Base-by-base conservation (phyloP, 805 yeast genomes). In the Scheffersomyces coipomensis region DNA sequence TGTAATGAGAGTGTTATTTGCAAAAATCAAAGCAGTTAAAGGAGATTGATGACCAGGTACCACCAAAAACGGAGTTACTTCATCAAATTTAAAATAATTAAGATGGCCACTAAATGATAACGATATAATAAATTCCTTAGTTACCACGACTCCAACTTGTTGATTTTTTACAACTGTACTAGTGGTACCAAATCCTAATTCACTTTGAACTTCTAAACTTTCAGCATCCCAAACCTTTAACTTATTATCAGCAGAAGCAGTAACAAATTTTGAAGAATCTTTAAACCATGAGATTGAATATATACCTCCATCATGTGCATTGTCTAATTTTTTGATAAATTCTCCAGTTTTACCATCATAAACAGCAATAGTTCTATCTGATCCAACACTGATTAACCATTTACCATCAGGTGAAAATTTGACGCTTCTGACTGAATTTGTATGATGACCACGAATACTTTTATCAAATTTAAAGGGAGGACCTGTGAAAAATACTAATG, bases 341-440 rank as follows among this genome's bases (percentile, higher is more conserved):
- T 86, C 96, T 29, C 97, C 97, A 5, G 86, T 77, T 49, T 83
- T 81, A 17, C 97, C 97, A 46, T 91, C 95, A 60, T 88, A 93
- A 7, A 90, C 59, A 24, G 76, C 85, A 40, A 88, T 78, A 35
- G 71, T 65, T 47, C 95, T 78, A 62, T 93, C 98, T 22, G 91
- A 78, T 17, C 97, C 96, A 3, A 84, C 96, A 51, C 88, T 78
- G 8, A 83, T 83, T 10, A 87, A 73, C 56, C 66, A 73, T 39
- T 75, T 75, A 17, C 97, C 98, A 51, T 82, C 84, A 17, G 90
- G 88, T 3, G 95, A 81, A 58, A 82, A 93, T 48, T 78, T 75
- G 7, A 88, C 93, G 52, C 83, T 96, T 48, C 88, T 75, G 19
- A 88, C 79, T 45, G 88, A 84, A 55, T 86, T 88, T 13, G 79